Base-by-base conservation (phyloP, 2,329 filamentous ascomycete genomes). In the Fusarium tuaranense region DNA sequence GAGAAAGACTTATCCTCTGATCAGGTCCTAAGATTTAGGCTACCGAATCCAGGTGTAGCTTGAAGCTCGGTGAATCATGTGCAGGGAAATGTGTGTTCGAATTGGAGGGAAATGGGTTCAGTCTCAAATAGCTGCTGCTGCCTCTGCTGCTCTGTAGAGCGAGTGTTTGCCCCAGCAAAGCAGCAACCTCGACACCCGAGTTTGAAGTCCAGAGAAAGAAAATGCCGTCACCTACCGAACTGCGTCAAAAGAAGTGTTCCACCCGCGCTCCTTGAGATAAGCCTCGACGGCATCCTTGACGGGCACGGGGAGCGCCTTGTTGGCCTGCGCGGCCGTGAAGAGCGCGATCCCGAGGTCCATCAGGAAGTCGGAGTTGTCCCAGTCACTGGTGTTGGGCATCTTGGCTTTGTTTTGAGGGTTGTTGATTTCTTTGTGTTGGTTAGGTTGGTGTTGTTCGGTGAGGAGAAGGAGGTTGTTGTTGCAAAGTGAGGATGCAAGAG, bases 221-320 rank as follows among this genome's bases (percentile, higher is more conserved):
- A 65, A 48, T 20, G 13, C 27, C 2, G 7, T 12, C 10, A 80
- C 84, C 51, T 82, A 87, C 86, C 86, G 84, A 60, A 87, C 81
- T 1, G 79, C 84, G 34, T 87, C 83, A 84, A 85, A 87, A 5
- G 83, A 84, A n/a, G 84, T 82, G 7, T 71, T 68, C 61, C 82
- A 78, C 9, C 84, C 81, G 7, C 72, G 73, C 14, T 71, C 48
- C n/a, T 78, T 73, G 65, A 87, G 78, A n/a, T 80, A 80, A 9
- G 70, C 70, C 55, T 81, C 77, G 59, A 87, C 76, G 1, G 75
- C 76, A 0, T 79, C 77, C 61, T 81, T 82, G 38, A 79, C 71
- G 30, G 79, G 69, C 16, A 78, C 58, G 16, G 69, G 76, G 67
- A 86, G 78, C 14, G 68, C 76, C 10, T 75, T 77, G n/a, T 73